Percentiles rank a stretch among this genome's conserved stretches.
These are phyloP conservation scores for Lentinula edodes DNA, from an alignment of 768 basidiomycete genomes.

Conservation along the genomic window DNA sequence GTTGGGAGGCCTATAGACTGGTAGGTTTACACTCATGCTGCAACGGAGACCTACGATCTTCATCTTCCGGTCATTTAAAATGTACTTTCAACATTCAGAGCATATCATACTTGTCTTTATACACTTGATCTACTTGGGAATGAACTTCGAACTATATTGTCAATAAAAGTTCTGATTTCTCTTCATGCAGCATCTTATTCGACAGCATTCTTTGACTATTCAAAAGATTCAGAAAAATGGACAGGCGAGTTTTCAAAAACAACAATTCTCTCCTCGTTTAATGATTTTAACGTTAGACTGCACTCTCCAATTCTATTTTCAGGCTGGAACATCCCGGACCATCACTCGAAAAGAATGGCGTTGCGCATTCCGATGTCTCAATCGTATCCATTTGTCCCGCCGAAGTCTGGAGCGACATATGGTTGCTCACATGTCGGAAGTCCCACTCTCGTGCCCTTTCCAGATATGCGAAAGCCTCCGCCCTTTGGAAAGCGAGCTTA, in stretches of 20 bases:
- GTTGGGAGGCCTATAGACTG: conserved; percentile 1
- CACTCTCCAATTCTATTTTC: neutral
- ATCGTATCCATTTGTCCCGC: neutral
- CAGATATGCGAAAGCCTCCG: neutral
- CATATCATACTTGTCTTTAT: too few species aligned
- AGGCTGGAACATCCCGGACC: neutral
- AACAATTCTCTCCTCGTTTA: neutral
- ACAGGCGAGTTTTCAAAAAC: neutral
- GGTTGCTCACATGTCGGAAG: neutral
- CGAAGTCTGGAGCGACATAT: neutral
- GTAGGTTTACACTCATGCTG: neutral
- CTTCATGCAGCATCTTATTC: neutral
- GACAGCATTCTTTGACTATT: neutral
- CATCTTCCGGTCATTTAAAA: neutral
- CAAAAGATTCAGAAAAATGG: neutral
- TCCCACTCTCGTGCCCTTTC: neutral
- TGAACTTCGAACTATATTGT: neutral
- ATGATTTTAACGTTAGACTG: neutral
- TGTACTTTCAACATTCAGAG: too few species aligned
- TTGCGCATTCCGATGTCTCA: neutral
- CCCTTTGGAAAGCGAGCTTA: neutral
- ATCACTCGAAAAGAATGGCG: neutral
- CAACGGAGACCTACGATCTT: neutral
- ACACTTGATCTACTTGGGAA: neutral
- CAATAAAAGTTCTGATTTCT: neutral